Evolutionary conservation across 2,329 filamentous ascomycete species (phyloP).

Genomic region (Clarireedia hainanense): DNA sequence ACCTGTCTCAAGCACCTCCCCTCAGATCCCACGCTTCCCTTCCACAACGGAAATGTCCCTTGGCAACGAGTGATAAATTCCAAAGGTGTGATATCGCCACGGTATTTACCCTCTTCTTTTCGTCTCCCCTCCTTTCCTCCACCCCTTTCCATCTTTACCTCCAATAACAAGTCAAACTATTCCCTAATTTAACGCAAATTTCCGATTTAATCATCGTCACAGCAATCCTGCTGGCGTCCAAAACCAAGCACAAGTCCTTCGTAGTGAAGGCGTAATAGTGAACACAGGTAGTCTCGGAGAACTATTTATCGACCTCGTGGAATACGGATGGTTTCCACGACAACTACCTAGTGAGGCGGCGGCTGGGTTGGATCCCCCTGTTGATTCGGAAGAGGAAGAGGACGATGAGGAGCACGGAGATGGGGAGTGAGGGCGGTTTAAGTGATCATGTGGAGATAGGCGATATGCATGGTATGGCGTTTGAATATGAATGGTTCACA

Average conservation of each 20-base stretch:
- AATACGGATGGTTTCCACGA: slow-evolving; percentile 36
- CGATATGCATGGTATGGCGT: neutral
- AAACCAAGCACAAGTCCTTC: slow-evolving; percentile 30
- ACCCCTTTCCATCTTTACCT: neutral
- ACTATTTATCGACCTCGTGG: slow-evolving; percentile 29
- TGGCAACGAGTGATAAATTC: slow-evolving; percentile 93
- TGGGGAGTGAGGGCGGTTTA: neutral
- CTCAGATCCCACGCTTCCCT: slow-evolving; percentile 52
- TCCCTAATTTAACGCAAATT: neutral
- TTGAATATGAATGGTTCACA: no score
- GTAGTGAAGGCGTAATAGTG: slow-evolving; percentile 31
- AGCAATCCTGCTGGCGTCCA: slow-evolving; percentile 27
- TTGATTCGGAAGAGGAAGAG: slow-evolving; percentile 18
- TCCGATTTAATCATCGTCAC: neutral
- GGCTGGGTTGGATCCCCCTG: slow-evolving; percentile 17
- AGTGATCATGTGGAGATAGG: neutral
- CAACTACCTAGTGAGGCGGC: slow-evolving; percentile 25
- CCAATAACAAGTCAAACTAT: neutral
- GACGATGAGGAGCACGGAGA: neutral
- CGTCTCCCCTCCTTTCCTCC: neutral
- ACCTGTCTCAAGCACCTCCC: slow-evolving; percentile 84
- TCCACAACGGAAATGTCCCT: slow-evolving; percentile 72
- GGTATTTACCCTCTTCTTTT: slow-evolving; percentile 42
- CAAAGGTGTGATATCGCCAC: slow-evolving; percentile 76
- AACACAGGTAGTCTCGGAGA: slow-evolving; percentile 26